phyloP scores from a whole-genome alignment of 768 basidiomycete genomes.

The Trametes meyenii region DNA sequence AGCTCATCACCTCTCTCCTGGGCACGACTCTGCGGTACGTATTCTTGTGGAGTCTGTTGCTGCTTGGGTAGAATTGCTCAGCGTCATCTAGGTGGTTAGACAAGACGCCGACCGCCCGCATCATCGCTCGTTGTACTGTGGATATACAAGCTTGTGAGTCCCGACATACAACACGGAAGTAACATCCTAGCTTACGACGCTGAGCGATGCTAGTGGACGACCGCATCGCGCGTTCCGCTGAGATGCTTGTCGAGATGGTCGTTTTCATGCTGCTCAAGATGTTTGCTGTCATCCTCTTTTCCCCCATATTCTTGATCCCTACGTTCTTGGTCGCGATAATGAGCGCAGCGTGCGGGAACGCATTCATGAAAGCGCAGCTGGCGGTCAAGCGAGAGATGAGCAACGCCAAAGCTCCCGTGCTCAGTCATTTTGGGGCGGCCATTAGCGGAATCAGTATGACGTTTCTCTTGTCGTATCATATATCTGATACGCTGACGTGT shows the following conservation, averaged over 20 bases:
- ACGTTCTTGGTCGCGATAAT: slow-evolving; percentile 37
- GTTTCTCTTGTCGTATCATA: not conserved
- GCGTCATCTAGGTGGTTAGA: slow-evolving; percentile 37
- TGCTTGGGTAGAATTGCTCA: not conserved
- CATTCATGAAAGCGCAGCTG: slow-evolving; percentile 56
- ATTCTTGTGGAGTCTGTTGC: slow-evolving; percentile 5
- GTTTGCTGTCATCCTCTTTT: slow-evolving; percentile 37
- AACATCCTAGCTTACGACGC: not conserved
- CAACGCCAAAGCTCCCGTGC: slow-evolving; percentile 46
- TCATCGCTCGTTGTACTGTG: slow-evolving; percentile 37
- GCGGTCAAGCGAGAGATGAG: slow-evolving; percentile 56
- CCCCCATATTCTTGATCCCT: slow-evolving; percentile 42
- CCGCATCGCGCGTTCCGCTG: slow-evolving; percentile 6
- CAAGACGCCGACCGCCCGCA: slow-evolving; percentile 37
- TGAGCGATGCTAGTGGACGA: slow-evolving; percentile 20
- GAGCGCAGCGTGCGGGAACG: slow-evolving; percentile 42
- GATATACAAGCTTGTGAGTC: slow-evolving; percentile 35
- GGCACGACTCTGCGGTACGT: slow-evolving; percentile 63
- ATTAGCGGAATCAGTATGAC: slow-evolving; percentile 53
- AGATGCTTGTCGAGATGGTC: slow-evolving; percentile 27
- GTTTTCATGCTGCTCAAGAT: slow-evolving; percentile 39
- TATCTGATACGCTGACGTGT: not conserved
- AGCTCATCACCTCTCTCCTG: slow-evolving; percentile 54
- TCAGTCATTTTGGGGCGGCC: slow-evolving; percentile 55
- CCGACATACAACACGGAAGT: not conserved